phyloP scores from a whole-genome alignment of 2,329 filamentous ascomycete species.

The Hypoxylon sp. region DNA sequence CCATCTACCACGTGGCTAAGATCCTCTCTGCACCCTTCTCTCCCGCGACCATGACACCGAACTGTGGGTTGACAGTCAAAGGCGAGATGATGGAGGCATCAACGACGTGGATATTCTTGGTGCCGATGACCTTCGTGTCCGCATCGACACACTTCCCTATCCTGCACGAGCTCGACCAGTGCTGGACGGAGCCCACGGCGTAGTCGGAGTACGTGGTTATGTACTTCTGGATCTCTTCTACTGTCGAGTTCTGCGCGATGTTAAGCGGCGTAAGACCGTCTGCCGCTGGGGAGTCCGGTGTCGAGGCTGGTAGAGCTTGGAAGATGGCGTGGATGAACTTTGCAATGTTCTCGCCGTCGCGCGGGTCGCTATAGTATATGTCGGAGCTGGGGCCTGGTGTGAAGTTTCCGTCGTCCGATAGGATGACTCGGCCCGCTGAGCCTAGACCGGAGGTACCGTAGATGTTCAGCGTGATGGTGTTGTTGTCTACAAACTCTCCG shows the following conservation, averaged over 20 bases:
- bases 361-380: conserved; percentile 58
- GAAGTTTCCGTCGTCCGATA: conserved; percentile 52
- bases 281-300: conserved; percentile 42
- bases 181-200: conserved; percentile 59
- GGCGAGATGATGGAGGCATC: conserved; percentile 60
- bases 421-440: conserved; percentile 56
- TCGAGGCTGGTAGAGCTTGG: conserved; percentile 48
- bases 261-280: conserved; percentile 58
- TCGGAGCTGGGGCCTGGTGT: conserved; percentile 52
- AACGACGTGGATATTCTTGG: conserved; percentile 60
- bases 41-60: conserved; percentile 62
- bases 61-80: conserved; percentile 63
- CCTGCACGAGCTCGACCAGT: conserved; percentile 62
- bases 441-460: conserved; percentile 64
- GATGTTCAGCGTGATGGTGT: conserved; percentile 64
- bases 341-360: conserved; percentile 58
- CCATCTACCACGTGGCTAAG: conserved; percentile 38
- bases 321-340: conserved; percentile 61
- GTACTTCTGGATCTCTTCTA: conserved; percentile 58
- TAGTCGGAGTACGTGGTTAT: conserved; percentile 59
- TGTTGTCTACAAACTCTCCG: conserved; percentile 49
- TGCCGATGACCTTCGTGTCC: conserved; percentile 57
- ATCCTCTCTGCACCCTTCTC: conserved; percentile 62
- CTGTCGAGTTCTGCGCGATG: conserved; percentile 54
- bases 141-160: conserved; percentile 60